These are phyloP conservation scores for Parathielavia appendiculata DNA, from an alignment of 495 filamentous ascomycete species.

Conservation along the genomic window DNA sequence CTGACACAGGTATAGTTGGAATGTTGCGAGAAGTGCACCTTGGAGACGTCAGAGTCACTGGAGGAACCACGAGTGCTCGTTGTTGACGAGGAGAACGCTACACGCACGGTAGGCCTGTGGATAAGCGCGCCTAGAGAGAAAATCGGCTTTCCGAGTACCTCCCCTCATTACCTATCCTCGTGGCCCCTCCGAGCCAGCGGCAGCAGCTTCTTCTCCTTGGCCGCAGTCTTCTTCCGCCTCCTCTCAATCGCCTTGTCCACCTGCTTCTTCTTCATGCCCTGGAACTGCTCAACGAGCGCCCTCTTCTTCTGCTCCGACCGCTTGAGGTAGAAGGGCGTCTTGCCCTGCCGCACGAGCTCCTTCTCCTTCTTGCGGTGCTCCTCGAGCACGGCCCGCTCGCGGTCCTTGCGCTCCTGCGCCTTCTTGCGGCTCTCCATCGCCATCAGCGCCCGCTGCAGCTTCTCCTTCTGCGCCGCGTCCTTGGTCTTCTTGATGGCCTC, in stretches of 20 bases:
- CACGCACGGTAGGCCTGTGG: too few relatives aligned
- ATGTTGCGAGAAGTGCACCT: too few relatives aligned
- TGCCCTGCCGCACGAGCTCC: slow-evolving; percentile 75
- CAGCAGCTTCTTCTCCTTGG: slow-evolving; percentile 76
- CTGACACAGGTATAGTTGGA: too few relatives aligned
- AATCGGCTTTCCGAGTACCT: too few relatives aligned
- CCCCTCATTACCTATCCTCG: slow-evolving; percentile 19
- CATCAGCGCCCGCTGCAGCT: slow-evolving; percentile 59
- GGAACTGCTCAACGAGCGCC: slow-evolving; percentile 70
- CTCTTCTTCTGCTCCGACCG: slow-evolving; percentile 82
- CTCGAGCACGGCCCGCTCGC: slow-evolving; percentile 57
- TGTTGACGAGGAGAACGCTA: too few relatives aligned
- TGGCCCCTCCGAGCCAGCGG: slow-evolving; percentile 56
- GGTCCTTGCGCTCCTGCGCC: slow-evolving; percentile 60
- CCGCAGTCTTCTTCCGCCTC: slow-evolving; percentile 74
- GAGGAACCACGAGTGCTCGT: too few relatives aligned
- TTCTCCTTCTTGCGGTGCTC: slow-evolving; percentile 79
- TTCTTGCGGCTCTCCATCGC: slow-evolving; percentile 67
- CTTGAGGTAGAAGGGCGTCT: slow-evolving; percentile 92
- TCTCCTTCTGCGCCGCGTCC: slow-evolving; percentile 56
- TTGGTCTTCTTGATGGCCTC: slow-evolving; percentile 59
- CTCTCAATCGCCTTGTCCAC: slow-evolving; percentile 74
- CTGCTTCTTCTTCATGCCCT: slow-evolving; percentile 73
- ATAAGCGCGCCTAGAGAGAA: too few relatives aligned
- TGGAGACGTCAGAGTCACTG: too few relatives aligned